A percentile compares a stretch with the other conserved stretches of the same genome.
These are phyloP conservation scores for Chaetomium sp. DNA, from an alignment of 2,329 filamentous ascomycete genomes.

Conservation along the genomic window DNA sequence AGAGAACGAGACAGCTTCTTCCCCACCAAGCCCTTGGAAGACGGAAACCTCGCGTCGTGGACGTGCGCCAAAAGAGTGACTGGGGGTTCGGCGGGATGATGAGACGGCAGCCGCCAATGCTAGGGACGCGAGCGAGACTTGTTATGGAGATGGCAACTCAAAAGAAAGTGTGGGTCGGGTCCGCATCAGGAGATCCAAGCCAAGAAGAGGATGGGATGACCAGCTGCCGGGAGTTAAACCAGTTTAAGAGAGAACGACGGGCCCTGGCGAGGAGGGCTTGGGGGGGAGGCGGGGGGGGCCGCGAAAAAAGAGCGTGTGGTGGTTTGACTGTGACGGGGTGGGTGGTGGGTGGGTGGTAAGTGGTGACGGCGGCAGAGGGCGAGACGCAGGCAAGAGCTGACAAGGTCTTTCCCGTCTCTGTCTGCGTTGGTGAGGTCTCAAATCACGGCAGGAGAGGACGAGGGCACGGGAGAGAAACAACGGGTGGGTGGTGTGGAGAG, in stretches of 20 bases:
- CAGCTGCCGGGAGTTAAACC: slow-evolving; percentile 34
- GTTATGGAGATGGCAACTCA: slow-evolving; percentile 21
- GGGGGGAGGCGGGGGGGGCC: slow-evolving; percentile 13
- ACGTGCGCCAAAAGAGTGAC: slow-evolving; percentile 33
- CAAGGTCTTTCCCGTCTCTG: slow-evolving; percentile 23
- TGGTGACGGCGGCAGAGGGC: slow-evolving; percentile 31
- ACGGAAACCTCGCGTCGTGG: slow-evolving; percentile 12
- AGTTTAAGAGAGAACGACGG: slow-evolving; percentile 37
- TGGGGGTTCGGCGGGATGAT: slow-evolving; percentile 30
- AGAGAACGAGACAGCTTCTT: not conserved
- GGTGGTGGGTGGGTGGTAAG: not conserved
- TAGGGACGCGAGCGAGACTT: slow-evolving; percentile 10
- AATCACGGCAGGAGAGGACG: slow-evolving; percentile 28
- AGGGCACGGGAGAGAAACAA: slow-evolving; percentile 22
- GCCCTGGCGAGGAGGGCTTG: slow-evolving; percentile 24
- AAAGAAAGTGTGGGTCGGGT: slow-evolving; percentile 38
- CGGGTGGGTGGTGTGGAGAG: slow-evolving; percentile 18
- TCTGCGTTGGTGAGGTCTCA: slow-evolving; percentile 23
- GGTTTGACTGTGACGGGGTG: not conserved
- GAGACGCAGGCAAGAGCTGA: slow-evolving; percentile 29
- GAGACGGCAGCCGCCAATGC: slow-evolving; percentile 24
- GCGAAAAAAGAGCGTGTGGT: slow-evolving; percentile 7
- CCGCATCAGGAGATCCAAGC: slow-evolving; percentile 30
- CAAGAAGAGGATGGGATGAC: slow-evolving; percentile 29
- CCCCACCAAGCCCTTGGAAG: not conserved